phyloP scores from a whole-genome alignment of 1,284 basidiomycete species.

The Abortiporus biennis region DNA sequence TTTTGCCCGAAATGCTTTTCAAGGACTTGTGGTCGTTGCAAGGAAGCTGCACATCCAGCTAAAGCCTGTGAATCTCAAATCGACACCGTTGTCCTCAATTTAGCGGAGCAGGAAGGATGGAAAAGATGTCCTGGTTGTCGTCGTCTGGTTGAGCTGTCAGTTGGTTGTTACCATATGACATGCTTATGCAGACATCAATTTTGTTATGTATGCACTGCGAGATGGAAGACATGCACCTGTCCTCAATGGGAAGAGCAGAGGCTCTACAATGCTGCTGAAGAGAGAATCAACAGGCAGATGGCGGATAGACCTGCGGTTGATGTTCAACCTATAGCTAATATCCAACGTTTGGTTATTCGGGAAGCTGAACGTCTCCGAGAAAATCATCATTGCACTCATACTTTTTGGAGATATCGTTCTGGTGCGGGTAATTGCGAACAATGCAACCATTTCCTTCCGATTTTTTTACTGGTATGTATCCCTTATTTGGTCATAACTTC shows the following conservation, averaged over 20 bases:
- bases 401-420: slow-evolving; percentile 30
- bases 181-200: slow-evolving; percentile 31
- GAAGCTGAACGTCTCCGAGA: slow-evolving; percentile 31
- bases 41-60: slow-evolving; percentile 29
- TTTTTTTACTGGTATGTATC: slow-evolving; percentile 21
- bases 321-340: slow-evolving; percentile 16
- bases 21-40: slow-evolving; percentile 38
- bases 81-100: slow-evolving; percentile 33
- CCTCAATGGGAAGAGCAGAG: slow-evolving; percentile 48
- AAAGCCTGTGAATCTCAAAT: slow-evolving; percentile 20
- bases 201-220: slow-evolving; percentile 42
- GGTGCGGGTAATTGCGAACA: slow-evolving; percentile 37
- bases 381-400: slow-evolving; percentile 39
- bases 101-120: slow-evolving; percentile 37
- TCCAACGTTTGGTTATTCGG: slow-evolving; percentile 24
- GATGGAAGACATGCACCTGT: slow-evolving; percentile 48
- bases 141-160: slow-evolving; percentile 28
- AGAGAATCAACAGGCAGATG: slow-evolving; percentile 27
- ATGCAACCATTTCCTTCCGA: slow-evolving; percentile 25
- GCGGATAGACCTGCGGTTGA: slow-evolving; percentile 13
- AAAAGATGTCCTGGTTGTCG: slow-evolving; percentile 36
- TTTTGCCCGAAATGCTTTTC: slow-evolving; percentile 31
- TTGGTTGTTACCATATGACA: slow-evolving; percentile 35
- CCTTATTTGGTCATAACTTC: neutral
- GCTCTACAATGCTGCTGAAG: slow-evolving; percentile 25